These are phyloP conservation scores for Colletotrichum echinochloae DNA, from an alignment of 2,329 filamentous ascomycete species.

Conservation along the genomic window DNA sequence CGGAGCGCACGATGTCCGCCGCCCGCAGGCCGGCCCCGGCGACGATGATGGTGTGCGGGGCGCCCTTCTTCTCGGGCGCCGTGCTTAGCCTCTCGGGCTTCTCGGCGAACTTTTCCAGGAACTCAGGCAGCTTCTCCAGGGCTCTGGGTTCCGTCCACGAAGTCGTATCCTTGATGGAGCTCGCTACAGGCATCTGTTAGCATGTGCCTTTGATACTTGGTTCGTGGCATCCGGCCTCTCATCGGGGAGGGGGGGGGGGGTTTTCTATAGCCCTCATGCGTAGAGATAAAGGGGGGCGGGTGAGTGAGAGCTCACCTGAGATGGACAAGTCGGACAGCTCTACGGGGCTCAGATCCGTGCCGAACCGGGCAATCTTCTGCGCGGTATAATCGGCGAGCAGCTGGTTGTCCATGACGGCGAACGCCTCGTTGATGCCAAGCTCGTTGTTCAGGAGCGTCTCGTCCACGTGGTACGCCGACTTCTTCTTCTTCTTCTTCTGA, in stretches of 20 bases:
- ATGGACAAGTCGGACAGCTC: constrained; percentile 88
- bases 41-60: constrained; percentile 90
- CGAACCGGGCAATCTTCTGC: constrained; percentile 81
- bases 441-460: constrained; percentile 73
- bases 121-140: constrained; percentile 80
- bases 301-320: constrained; percentile 69
- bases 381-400: constrained; percentile 88
- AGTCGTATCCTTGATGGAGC: constrained; percentile 82
- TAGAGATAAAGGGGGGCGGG: not conserved
- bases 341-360: constrained; percentile 82
- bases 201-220: too few relatives aligned
- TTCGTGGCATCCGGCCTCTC: not conserved
- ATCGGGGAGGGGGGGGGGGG: too few relatives aligned
- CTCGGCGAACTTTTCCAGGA: constrained; percentile 76
- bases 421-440: constrained; percentile 81
- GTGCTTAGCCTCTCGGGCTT: constrained; percentile 70
- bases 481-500: constrained; percentile 67
- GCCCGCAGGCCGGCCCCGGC: constrained; percentile 86
- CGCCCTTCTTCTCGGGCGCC: constrained; percentile 75
- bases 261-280: not conserved
- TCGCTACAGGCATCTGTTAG: constrained; percentile 61
- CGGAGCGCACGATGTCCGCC: constrained; percentile 80
- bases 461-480: constrained; percentile 63
- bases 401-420: constrained; percentile 84
- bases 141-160: constrained; percentile 75